Evolutionary conservation across 345 rosid species (phyloP).

Genomic region (Aquilaria malaccensis): DNA sequence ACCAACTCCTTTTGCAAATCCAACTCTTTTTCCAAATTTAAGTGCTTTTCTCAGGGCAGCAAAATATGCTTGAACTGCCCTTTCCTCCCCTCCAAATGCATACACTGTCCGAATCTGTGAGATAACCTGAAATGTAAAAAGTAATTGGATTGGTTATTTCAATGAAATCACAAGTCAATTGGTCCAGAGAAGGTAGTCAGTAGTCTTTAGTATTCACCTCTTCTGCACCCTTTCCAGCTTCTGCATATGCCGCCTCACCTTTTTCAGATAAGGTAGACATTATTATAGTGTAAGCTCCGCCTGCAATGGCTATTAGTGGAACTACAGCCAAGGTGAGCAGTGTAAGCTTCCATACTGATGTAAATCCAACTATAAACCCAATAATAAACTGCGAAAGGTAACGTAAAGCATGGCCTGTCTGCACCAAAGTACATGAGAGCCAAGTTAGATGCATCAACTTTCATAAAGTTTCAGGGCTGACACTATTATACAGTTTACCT

Average conservation of each 20-base stretch:
- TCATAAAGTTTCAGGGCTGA: not conserved
- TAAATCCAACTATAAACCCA: constrained; percentile 63
- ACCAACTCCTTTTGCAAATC: constrained; percentile 71
- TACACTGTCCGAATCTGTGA: constrained; percentile 75
- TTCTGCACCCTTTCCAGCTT: constrained; percentile 73
- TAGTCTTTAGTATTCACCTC: constrained; percentile 37
- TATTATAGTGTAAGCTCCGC: constrained; percentile 60
- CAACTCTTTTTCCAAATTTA: constrained; percentile 53
- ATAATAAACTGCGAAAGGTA: constrained; percentile 58
- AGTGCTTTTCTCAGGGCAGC: constrained; percentile 44
- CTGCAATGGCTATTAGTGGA: constrained; percentile 71
- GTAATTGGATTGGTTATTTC: not conserved
- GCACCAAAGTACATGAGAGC: constrained; percentile 21
- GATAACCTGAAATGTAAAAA: constrained; percentile 35
- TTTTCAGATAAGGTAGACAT: constrained; percentile 73
- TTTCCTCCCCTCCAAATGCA: constrained; percentile 74
- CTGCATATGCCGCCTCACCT: constrained; percentile 78
- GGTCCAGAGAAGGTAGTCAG: not conserved
- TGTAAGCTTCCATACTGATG: constrained; percentile 74
- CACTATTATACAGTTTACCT: constrained; percentile 32
- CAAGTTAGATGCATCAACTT: constrained; percentile 4
- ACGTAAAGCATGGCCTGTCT: constrained; percentile 74
- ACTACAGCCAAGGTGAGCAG: constrained; percentile 82
- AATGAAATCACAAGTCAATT: not conserved
- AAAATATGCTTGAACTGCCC: constrained; percentile 55